Conservation (phyloP, 23 red algal genomes). For the Porphyridium purpureum region DNA sequence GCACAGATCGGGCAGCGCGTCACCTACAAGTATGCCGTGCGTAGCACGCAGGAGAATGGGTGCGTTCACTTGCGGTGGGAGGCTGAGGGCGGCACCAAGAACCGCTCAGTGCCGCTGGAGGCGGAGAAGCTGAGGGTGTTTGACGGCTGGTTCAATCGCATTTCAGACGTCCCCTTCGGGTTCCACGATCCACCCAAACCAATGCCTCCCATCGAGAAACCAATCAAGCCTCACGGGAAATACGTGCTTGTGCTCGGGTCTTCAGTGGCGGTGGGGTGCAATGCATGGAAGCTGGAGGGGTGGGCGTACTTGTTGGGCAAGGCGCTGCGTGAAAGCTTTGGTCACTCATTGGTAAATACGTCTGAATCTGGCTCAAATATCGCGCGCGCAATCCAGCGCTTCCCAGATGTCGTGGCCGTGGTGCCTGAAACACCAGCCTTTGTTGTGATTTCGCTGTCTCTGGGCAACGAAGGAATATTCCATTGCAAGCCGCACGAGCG, state of each 20-base stretch:
- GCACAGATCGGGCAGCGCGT: too few species aligned
- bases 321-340: not conserved
- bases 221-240: not conserved
- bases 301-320: not conserved
- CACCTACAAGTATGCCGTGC: too few species aligned
- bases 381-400: too few species aligned
- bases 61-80: too few species aligned
- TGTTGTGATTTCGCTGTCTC: not conserved
- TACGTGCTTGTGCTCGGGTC: not conserved
- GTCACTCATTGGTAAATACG: not conserved
- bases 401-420: conserved; percentile 2
- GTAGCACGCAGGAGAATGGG: too few species aligned
- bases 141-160: too few species aligned
- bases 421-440: not conserved
- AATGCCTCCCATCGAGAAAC: too few species aligned
- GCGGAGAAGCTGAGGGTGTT: too few species aligned
- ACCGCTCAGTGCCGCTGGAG: too few species aligned
- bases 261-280: not conserved
- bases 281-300: not conserved
- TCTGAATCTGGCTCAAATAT: not conserved
- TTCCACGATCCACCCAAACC: too few species aligned
- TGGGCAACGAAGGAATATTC: conserved; percentile 1
- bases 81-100: too few species aligned
- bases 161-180: too few species aligned
- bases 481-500: not conserved